These are phyloP conservation scores for Tetrahymena malaccensis DNA, from an alignment of 73 alveolate species.

Conservation along the genomic window DNA sequence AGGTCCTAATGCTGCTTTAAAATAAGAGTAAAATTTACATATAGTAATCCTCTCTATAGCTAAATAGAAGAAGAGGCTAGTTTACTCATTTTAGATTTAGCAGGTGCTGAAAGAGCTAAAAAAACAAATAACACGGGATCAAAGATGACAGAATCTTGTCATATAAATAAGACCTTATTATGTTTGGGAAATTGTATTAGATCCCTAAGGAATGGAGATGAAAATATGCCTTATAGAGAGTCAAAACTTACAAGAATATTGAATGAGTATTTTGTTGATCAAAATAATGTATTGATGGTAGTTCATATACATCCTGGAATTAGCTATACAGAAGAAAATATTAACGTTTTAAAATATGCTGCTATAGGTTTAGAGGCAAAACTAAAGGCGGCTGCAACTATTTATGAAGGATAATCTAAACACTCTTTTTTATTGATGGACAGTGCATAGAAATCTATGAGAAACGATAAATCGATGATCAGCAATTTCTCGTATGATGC, in stretches of 20 bases:
- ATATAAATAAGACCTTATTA: slow-evolving; percentile 55
- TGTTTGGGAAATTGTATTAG: slow-evolving; percentile 64
- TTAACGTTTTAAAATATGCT: slow-evolving; percentile 59
- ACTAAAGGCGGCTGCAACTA: neutral
- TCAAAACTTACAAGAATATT: slow-evolving; percentile 62
- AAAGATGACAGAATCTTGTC: slow-evolving; percentile 63
- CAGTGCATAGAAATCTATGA: neutral
- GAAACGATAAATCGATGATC: neutral
- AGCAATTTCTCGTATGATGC: neutral
- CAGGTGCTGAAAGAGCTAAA: slow-evolving; percentile 67
- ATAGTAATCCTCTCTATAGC: slow-evolving; percentile 18
- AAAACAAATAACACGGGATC: slow-evolving; percentile 59
- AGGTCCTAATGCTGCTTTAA: slow-evolving; percentile 67
- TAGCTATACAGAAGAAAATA: slow-evolving; percentile 58
- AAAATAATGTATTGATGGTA: slow-evolving; percentile 61
- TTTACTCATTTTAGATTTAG: slow-evolving; percentile 52
- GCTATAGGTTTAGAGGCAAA: slow-evolving; percentile 11
- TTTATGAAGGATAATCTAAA: neutral
- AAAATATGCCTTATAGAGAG: slow-evolving; percentile 56
- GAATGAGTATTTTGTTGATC: slow-evolving; percentile 63
- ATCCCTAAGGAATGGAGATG: slow-evolving; percentile 39
- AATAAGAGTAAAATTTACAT: slow-evolving; percentile 28
- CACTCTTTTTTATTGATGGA: neutral
- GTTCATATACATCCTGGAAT: slow-evolving; percentile 58
- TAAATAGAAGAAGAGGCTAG: slow-evolving; percentile 33